These are phyloP conservation scores for Exophiala aquamarina DNA, from an alignment of 2,329 filamentous ascomycete species.

Conservation along the genomic window DNA sequence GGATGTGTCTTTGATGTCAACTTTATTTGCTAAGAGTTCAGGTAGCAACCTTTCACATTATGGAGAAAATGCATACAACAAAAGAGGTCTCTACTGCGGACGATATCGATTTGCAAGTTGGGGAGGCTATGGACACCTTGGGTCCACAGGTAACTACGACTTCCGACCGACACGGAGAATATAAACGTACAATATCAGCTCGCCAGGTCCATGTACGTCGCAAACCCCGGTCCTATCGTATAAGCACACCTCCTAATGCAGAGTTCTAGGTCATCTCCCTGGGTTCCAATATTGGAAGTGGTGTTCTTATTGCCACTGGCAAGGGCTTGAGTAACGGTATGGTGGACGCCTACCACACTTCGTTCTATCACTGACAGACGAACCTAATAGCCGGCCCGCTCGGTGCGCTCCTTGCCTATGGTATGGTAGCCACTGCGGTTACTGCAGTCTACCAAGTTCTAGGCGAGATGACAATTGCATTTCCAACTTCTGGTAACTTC, in stretches of 20 bases:
- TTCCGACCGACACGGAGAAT: no score
- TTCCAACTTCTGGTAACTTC: constrained; percentile 39
- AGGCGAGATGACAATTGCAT: constrained; percentile 40
- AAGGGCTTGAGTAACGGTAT: constrained; percentile 20
- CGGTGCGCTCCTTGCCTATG: constrained; percentile 36
- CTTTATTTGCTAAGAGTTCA: no score
- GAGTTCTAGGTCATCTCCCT: constrained; percentile 12
- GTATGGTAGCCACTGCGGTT: constrained; percentile 32
- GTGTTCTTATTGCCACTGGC: constrained; percentile 37
- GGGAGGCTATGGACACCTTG: no score
- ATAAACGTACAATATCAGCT: constrained; percentile 11
- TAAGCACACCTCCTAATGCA: not conserved
- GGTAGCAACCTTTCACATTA: no score
- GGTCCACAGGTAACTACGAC: no score
- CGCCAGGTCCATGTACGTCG: constrained; percentile 16
- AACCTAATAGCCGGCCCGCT: constrained; percentile 31
- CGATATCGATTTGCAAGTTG: no score
- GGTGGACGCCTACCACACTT: not conserved
- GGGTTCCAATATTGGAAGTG: constrained; percentile 35
- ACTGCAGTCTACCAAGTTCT: constrained; percentile 33
- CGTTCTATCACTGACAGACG: not conserved
- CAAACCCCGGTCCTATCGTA: not conserved
- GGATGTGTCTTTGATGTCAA: no score
- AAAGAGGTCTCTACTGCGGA: no score
- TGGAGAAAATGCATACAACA: no score